These are phyloP conservation scores for Voacanga thouarsii DNA, from an alignment of 257 asterid species.

Conservation along the genomic window DNA sequence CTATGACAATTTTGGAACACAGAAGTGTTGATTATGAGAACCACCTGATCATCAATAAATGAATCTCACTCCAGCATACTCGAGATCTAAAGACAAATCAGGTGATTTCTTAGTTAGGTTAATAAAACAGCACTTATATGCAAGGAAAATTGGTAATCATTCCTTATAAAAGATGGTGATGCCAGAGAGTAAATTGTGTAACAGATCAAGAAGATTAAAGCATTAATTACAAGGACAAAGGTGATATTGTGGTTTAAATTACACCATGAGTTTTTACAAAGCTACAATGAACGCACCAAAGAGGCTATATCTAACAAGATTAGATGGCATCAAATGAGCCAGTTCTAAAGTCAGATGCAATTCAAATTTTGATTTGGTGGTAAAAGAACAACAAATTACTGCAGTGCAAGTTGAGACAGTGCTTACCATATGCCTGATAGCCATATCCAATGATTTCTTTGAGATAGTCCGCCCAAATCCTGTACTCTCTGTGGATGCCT, in stretches of 20 bases:
- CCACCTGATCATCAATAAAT: neutral
- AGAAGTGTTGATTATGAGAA: neutral
- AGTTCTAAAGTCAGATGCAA: neutral
- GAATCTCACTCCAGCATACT: neutral
- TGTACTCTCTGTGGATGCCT: constrained; percentile 62
- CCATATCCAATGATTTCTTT: constrained; percentile 91
- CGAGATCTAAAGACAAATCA: neutral
- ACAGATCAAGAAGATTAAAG: neutral
- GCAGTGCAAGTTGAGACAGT: neutral
- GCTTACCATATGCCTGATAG: constrained; percentile 88
- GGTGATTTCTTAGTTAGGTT: neutral
- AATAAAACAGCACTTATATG: neutral
- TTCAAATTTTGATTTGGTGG: neutral
- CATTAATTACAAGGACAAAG: neutral
- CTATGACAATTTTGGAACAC: neutral
- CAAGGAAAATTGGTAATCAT: neutral
- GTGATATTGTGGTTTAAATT: neutral
- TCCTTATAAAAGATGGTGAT: neutral
- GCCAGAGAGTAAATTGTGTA: neutral
- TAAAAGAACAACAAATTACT: neutral
- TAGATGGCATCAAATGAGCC: neutral
- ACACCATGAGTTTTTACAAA: neutral
- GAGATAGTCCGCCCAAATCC: constrained; percentile 91
- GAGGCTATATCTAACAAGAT: neutral
- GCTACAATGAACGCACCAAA: neutral